A percentile compares a stretch with the other conserved stretches of the same genome.
phyloP scores from a whole-genome alignment of 495 filamentous ascomycete genomes.

The Apodospora peruviana region DNA sequence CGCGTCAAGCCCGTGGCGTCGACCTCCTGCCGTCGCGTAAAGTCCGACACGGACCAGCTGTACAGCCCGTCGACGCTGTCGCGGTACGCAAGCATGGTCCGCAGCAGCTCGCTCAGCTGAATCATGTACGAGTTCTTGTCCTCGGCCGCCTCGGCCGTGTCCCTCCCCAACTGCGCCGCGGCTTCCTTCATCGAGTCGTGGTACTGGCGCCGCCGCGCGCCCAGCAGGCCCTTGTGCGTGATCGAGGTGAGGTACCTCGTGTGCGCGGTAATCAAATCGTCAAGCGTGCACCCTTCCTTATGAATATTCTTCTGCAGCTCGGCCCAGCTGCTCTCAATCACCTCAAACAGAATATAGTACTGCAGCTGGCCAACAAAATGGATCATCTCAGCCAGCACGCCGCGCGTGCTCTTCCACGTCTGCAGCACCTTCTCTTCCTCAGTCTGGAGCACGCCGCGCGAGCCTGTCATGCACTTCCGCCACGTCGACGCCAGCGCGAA shows the following conservation, averaged over 20 bases:
- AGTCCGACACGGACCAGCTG: slow-evolving; percentile 87
- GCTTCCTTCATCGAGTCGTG: slow-evolving; percentile 28
- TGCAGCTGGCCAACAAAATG: slow-evolving; percentile 96
- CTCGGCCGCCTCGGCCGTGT: slow-evolving; percentile 30
- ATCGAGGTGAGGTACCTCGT: slow-evolving; percentile 85
- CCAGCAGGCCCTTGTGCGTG: slow-evolving; percentile 92
- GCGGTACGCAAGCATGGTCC: slow-evolving; percentile 89
- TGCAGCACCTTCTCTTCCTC: slow-evolving; percentile 68
- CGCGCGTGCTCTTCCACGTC: slow-evolving; percentile 87
- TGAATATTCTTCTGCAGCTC: slow-evolving; percentile 73
- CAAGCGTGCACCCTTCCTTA: slow-evolving; percentile 81
- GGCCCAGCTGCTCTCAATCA: slow-evolving; percentile 93
- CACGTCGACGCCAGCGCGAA: slow-evolving; percentile 87
- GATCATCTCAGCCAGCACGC: slow-evolving; percentile 92
- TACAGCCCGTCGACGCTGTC: slow-evolving; percentile 93
- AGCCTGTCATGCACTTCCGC: slow-evolving; percentile 94
- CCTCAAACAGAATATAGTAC: slow-evolving; percentile 98
- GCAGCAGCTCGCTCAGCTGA: slow-evolving; percentile 87
- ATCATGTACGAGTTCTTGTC: slow-evolving; percentile 80
- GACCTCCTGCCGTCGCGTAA: slow-evolving; percentile 81
- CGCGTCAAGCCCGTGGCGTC: slow-evolving; percentile 42
- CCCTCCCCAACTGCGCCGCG: slow-evolving; percentile 17
- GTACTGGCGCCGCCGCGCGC: slow-evolving; percentile 51
- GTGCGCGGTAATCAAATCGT: slow-evolving; percentile 91
- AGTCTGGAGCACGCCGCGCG: slow-evolving; percentile 80